phyloP scores from a whole-genome alignment of 768 basidiomycete genomes.

The Auricularia sp. region DNA sequence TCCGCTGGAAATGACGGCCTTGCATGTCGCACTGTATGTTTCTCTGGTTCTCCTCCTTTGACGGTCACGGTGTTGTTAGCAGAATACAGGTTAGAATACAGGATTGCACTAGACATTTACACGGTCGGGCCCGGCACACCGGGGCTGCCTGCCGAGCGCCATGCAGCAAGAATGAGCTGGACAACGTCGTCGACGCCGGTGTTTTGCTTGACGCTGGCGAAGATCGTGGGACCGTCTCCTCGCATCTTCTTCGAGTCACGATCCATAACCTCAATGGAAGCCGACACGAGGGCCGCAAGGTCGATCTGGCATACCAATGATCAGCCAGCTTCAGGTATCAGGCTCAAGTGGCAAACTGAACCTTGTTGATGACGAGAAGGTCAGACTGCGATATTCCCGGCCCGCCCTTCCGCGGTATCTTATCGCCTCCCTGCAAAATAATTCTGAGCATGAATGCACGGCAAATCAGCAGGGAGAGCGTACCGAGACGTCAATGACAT shows the following conservation, averaged over 20 bases:
- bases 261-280: conserved; percentile 90
- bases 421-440: conserved; percentile 74
- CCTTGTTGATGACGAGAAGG: conserved; percentile 92
- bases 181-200: conserved; percentile 77
- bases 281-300: conserved; percentile 84
- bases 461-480: conserved; percentile 14
- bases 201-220: conserved; percentile 70
- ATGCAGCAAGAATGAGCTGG: conserved; percentile 76
- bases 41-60: no score
- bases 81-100: no score
- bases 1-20: neutral
- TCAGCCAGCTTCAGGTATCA: neutral
- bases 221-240: conserved; percentile 87
- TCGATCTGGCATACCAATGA: conserved; percentile 55
- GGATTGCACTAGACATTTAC: neutral
- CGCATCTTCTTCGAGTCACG: conserved; percentile 90
- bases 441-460: neutral
- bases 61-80: no score
- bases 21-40: no score
- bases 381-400: conserved; percentile 97
- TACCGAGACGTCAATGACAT: conserved; percentile 81
- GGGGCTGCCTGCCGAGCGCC: conserved; percentile 72
- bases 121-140: conserved; percentile 35
- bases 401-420: conserved; percentile 96
- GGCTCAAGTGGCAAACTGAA: conserved; percentile 16